Base-by-base conservation (phyloP, 179 eudicot species). In the Corrigiola litoralis region DNA sequence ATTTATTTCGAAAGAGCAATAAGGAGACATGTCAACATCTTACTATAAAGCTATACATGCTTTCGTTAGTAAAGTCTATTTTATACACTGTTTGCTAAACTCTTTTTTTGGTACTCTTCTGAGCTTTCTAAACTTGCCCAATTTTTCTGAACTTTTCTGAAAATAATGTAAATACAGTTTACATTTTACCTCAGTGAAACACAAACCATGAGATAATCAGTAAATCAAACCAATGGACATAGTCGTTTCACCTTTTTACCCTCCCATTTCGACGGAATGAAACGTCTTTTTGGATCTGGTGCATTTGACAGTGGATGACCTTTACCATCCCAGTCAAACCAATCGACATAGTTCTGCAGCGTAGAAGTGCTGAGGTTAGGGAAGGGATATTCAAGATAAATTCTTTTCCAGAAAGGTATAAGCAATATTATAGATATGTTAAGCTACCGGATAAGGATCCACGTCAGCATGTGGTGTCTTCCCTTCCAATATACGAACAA, bases 181-280 rank as follows among this genome's bases (percentile, higher is more conserved):
- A n/a, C n/a, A n/a, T n/a, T n/a, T n/a, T n/a, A n/a, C n/a, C n/a
- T n/a, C n/a, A n/a, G n/a, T n/a, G n/a, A n/a, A n/a, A n/a, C n/a
- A n/a, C n/a, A n/a, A n/a, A n/a, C n/a, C n/a, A n/a, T n/a, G n/a
- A n/a, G n/a, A n/a, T n/a, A n/a, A n/a, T n/a, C n/a, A n/a, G n/a
- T n/a, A n/a, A n/a, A n/a, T n/a, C n/a, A n/a, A n/a, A n/a, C n/a
- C n/a, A n/a, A n/a, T n/a, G n/a, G n/a, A n/a, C n/a, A n/a, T n/a
- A n/a, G n/a, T n/a, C n/a, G n/a, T n/a, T 52, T 52, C 61, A 87
- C 99, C 92, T 66, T 81, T 81, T 87, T 87, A 67, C 68, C 61
- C 79, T 95, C 99, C 90, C 87, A 91, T 75, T 88, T 91, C n/a
- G 99, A 95, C 63, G 86, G 95, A 74, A 88, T 81, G 61, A 91